Evolutionary conservation across 164 flowering plant species (phyloP).

Genomic region (Hamamelis virginiana): DNA sequence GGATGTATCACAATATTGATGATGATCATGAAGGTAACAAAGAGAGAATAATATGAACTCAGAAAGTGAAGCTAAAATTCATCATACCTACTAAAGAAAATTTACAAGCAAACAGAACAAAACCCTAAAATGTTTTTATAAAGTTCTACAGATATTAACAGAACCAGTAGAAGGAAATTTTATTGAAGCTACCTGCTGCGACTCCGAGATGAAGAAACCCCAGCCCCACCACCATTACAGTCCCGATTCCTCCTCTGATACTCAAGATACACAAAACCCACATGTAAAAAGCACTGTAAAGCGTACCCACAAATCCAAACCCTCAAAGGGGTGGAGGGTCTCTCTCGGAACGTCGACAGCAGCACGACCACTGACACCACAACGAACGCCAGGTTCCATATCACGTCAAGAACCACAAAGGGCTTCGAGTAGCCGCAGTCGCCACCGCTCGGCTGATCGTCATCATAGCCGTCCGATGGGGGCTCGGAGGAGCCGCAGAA

Average conservation of each 20-base stretch:
- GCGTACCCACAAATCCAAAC: constrained; percentile 67
- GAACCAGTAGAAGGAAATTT: background rate
- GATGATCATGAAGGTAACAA: no score
- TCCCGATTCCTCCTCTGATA: constrained; percentile 27
- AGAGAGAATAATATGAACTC: no score
- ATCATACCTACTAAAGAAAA: no score
- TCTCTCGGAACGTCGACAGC: constrained; percentile 33
- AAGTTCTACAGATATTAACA: constrained; percentile 2
- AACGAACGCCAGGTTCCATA: constrained; percentile 70
- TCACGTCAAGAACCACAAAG: constrained; percentile 49
- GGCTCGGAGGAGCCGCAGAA: no score
- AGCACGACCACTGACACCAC: constrained; percentile 45
- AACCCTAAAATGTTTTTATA: background rate
- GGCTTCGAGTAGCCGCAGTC: constrained; percentile 40
- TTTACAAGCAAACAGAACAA: no score
- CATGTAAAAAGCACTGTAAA: constrained; percentile 63
- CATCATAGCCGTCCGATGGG: background rate
- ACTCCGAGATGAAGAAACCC: constrained; percentile 11
- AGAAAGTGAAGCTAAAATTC: no score
- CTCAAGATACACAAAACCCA: constrained; percentile 50
- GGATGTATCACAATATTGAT: no score
- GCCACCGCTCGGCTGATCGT: background rate
- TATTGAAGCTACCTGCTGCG: constrained; percentile 21
- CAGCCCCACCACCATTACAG: no score
- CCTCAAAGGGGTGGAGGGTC: constrained; percentile 62